Conservation (phyloP, 257 asterid species). For the Solanum tacnaense region DNA sequence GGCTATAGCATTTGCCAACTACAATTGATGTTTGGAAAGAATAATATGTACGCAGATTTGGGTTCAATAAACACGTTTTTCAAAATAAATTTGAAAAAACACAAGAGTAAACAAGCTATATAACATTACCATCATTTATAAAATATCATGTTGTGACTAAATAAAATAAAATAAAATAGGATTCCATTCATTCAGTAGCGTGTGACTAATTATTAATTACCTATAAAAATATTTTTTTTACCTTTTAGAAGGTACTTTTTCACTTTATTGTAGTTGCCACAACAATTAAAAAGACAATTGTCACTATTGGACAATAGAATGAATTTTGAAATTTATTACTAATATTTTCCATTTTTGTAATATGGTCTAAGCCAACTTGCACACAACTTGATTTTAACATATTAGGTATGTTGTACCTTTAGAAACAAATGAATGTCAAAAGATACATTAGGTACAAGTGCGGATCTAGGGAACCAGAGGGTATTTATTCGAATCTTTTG, state of each 20-base stretch:
- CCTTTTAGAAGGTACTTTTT: not conserved
- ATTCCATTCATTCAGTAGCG: not conserved
- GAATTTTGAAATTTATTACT: not conserved
- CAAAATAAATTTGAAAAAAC: too few relatives aligned
- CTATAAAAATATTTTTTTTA: too few relatives aligned
- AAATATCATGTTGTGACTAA: not conserved
- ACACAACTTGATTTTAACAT: not conserved
- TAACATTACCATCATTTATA: not conserved
- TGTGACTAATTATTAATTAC: not conserved
- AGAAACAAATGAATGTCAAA: not conserved
- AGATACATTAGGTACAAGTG: not conserved
- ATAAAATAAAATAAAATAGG: not conserved
- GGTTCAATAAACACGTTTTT: too few relatives aligned
- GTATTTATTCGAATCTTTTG: too few relatives aligned
- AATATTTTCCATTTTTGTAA: too few relatives aligned
- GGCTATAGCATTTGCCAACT: not conserved
- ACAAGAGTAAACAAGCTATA: not conserved
- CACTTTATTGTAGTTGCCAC: not conserved
- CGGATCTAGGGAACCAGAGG: too few relatives aligned
- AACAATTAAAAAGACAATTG: not conserved
- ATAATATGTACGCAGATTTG: fast-evolving
- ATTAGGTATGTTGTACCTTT: not conserved
- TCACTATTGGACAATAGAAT: not conserved
- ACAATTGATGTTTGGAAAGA: not conserved
- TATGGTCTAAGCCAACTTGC: not conserved